Conservation (phyloP, 495 filamentous ascomycete species). For the Podospora bellae-mahoneyi region DNA sequence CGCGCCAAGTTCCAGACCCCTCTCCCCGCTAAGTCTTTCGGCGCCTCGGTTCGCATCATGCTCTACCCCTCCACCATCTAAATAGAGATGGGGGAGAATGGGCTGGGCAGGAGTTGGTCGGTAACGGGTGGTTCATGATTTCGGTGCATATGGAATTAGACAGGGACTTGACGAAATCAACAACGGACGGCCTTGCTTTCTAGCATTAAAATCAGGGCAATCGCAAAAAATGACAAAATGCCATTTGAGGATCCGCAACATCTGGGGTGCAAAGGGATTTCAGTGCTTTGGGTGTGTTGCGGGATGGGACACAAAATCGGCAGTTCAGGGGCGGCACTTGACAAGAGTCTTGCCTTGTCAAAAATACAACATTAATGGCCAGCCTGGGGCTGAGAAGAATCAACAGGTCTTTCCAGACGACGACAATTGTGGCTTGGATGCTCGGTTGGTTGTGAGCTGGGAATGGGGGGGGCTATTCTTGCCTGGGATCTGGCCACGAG, state of each 20-base stretch:
- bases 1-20: slow-evolving; percentile 93
- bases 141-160: slow-evolving; percentile 53
- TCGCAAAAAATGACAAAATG: slow-evolving; percentile 41
- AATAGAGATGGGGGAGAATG: slow-evolving; percentile 23
- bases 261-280: slow-evolving; percentile 22
- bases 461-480: background rate
- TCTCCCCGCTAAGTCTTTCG: slow-evolving; percentile 92
- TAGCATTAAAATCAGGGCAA: slow-evolving; percentile 44
- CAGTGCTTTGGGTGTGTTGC: slow-evolving; percentile 8
- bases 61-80: slow-evolving; percentile 87
- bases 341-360: slow-evolving; percentile 19
- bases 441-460: slow-evolving; percentile 3
- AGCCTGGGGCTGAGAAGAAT: slow-evolving; percentile 25
- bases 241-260: slow-evolving; percentile 33
- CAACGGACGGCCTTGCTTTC: slow-evolving; percentile 35
- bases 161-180: slow-evolving; percentile 44
- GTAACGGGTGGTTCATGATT: slow-evolving; percentile 53
- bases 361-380: slow-evolving; percentile 27
- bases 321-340: slow-evolving; percentile 19
- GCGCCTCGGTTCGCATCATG: slow-evolving; percentile 96
- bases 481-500: background rate
- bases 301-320: slow-evolving; percentile 18
- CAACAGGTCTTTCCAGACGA: slow-evolving; percentile 16
- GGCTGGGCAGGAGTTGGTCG: slow-evolving; percentile 51
- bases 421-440: background rate